Evolutionary conservation across 164 flowering plant species (phyloP).

Genomic region (Umbellularia californica): DNA sequence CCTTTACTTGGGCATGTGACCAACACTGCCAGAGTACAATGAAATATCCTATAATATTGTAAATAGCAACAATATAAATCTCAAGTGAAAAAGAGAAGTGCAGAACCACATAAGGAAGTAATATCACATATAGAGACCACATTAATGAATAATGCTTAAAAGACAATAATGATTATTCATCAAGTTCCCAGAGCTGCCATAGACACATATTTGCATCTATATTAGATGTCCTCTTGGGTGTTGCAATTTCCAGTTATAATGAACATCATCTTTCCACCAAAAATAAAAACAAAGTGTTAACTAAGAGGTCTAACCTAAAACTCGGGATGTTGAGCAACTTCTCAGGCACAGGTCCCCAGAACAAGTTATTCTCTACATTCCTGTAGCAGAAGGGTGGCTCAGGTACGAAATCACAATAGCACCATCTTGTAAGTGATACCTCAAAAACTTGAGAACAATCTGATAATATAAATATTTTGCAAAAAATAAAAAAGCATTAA

Average conservation of each 20-base stretch:
- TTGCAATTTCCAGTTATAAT: background rate
- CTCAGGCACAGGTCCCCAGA: constrained; percentile 77
- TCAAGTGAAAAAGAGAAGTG: no score
- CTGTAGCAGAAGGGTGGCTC: constrained; percentile 35
- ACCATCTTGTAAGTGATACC: background rate
- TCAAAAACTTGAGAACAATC: background rate
- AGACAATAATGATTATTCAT: no score
- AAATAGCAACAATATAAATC: no score
- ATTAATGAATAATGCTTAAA: no score
- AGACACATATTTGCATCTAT: background rate
- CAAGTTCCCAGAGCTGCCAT: background rate
- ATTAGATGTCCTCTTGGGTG: background rate
- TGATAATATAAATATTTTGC: background rate
- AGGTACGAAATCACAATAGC: constrained; percentile 8
- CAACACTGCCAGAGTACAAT: no score
- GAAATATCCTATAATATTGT: no score
- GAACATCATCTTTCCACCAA: background rate
- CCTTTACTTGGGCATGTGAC: no score
- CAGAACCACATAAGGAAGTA: no score
- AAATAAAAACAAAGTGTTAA: background rate
- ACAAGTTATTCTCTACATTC: constrained; percentile 75
- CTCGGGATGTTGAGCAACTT: constrained; percentile 65
- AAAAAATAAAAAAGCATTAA: constrained; percentile 1
- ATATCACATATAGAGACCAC: no score
- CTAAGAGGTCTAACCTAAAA: constrained; percentile 51